phyloP scores from a whole-genome alignment of 306 rosid genomes.

The Cucurbita moschata region DNA sequence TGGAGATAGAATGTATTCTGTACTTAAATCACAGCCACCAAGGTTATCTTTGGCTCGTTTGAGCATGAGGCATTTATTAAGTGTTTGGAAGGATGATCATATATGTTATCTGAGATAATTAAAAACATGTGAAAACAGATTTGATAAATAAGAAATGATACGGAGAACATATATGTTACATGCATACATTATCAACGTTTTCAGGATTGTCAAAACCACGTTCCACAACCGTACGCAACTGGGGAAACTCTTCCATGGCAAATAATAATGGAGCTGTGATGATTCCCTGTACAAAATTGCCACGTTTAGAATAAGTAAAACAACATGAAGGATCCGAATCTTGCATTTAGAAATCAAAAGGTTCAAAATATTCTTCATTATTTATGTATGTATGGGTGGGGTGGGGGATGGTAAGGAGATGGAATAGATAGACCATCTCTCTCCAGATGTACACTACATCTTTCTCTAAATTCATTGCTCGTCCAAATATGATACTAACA shows the following conservation, averaged over 20 bases:
- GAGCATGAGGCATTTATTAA: not conserved
- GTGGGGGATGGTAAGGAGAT: not conserved
- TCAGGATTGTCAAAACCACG: slow-evolving; percentile 65
- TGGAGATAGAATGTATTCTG: not conserved
- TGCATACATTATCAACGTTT: slow-evolving; percentile 46
- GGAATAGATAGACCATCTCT: not conserved
- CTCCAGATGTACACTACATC: not conserved
- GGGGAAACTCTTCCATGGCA: slow-evolving; percentile 94
- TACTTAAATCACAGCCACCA: not conserved
- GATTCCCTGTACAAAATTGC: slow-evolving; percentile 51
- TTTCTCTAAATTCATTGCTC: not conserved
- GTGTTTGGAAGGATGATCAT: not conserved
- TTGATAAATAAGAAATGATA: not conserved
- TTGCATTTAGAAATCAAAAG: not conserved
- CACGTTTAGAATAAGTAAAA: not conserved
- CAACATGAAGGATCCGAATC: not conserved
- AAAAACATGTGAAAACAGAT: not conserved
- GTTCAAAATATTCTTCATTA: not conserved
- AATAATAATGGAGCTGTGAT: slow-evolving; percentile 83
- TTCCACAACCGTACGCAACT: slow-evolving; percentile 52
- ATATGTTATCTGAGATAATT: not conserved
- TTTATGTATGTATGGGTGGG: not conserved
- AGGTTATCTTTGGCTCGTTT: not conserved
- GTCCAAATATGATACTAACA: no score
- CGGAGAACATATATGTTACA: not conserved